These are phyloP conservation scores for Fonsecaea pedrosoi DNA, from an alignment of 2,329 filamentous ascomycete species.

Conservation along the genomic window DNA sequence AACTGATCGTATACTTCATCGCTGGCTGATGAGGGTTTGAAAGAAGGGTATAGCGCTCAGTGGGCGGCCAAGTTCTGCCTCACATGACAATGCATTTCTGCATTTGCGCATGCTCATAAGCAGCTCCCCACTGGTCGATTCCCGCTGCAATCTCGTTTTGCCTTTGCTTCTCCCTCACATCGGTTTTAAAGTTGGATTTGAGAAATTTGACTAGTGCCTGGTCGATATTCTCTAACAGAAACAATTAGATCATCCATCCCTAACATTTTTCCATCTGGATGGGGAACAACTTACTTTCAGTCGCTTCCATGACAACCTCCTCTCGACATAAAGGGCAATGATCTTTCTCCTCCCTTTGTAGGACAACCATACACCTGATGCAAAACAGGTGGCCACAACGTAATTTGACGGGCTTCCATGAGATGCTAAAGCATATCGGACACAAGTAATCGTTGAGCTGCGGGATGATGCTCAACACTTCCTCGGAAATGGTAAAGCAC, in stretches of 20 bases:
- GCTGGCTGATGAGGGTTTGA: neutral
- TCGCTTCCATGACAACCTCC: constrained; percentile 73
- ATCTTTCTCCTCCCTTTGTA: constrained; percentile 73
- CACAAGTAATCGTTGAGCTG: constrained; percentile 85
- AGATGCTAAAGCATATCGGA: constrained; percentile 77
- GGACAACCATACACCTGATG: constrained; percentile 79
- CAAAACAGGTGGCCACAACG: constrained; percentile 80
- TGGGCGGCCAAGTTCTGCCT: neutral
- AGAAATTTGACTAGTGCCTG: constrained; percentile 71
- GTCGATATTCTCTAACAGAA: constrained; percentile 67
- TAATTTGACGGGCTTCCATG: constrained; percentile 81
- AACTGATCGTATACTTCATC: neutral
- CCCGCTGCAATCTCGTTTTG: constrained; percentile 79
- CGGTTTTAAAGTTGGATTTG: constrained; percentile 75
- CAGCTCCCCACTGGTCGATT: constrained; percentile 72
- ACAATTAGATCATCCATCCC: constrained; percentile 40
- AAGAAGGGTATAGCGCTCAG: neutral
- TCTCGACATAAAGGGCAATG: constrained; percentile 79
- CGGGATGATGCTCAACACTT: constrained; percentile 75
- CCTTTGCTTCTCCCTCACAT: constrained; percentile 70
- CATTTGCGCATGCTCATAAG: constrained; percentile 59
- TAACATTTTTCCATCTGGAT: constrained; percentile 47
- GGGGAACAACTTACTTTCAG: constrained; percentile 51
- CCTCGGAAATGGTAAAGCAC: constrained; percentile 74
- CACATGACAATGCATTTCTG: constrained; percentile 45